These are phyloP conservation scores for Ogataea salicorniae DNA, from an alignment of 805 yeast genomes.

Conservation along the genomic window DNA sequence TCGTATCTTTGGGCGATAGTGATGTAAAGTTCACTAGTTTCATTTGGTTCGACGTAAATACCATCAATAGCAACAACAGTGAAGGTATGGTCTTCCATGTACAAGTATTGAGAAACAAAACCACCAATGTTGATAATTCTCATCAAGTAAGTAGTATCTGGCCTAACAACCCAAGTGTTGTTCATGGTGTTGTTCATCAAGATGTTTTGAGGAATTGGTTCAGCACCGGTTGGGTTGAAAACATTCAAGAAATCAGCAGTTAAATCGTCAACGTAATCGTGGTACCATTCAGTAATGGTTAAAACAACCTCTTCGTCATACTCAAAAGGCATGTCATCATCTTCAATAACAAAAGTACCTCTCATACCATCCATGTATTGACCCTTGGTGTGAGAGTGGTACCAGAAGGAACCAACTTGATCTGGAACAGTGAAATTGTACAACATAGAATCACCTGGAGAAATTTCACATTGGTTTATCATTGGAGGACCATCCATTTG, in stretches of 20 bases:
- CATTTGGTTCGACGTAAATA: slow-evolving; percentile 69
- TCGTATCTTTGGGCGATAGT: slow-evolving; percentile 92
- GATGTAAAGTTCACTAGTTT: slow-evolving; percentile 67
- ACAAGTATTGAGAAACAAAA: slow-evolving; percentile 83
- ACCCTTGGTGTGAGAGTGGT: slow-evolving; percentile 88
- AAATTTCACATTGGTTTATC: slow-evolving; percentile 87
- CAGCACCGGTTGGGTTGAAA: slow-evolving; percentile 96
- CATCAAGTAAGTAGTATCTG: slow-evolving; percentile 78
- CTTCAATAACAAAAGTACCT: slow-evolving; percentile 71
- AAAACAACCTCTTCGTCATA: slow-evolving; percentile 77
- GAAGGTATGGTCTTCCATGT: slow-evolving; percentile 82
- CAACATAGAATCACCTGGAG: slow-evolving; percentile 62
- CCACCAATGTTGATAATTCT: slow-evolving; percentile 86
- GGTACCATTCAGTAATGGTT: slow-evolving; percentile 86
- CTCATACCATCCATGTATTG: slow-evolving; percentile 94
- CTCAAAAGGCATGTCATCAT: slow-evolving; percentile 55
- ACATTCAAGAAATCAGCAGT: slow-evolving; percentile 54
- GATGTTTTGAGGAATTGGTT: slow-evolving; percentile 84
- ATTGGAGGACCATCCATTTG: slow-evolving; percentile 90
- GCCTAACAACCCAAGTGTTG: slow-evolving; percentile 72
- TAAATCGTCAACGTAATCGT: slow-evolving; percentile 48
- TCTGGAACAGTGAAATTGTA: slow-evolving; percentile 84
- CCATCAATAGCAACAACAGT: slow-evolving; percentile 93
- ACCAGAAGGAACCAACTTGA: slow-evolving; percentile 94
- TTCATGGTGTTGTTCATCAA: slow-evolving; percentile 79